Conservation (phyloP, 768 basidiomycete species). For the Xerocomellus dryophilus region DNA sequence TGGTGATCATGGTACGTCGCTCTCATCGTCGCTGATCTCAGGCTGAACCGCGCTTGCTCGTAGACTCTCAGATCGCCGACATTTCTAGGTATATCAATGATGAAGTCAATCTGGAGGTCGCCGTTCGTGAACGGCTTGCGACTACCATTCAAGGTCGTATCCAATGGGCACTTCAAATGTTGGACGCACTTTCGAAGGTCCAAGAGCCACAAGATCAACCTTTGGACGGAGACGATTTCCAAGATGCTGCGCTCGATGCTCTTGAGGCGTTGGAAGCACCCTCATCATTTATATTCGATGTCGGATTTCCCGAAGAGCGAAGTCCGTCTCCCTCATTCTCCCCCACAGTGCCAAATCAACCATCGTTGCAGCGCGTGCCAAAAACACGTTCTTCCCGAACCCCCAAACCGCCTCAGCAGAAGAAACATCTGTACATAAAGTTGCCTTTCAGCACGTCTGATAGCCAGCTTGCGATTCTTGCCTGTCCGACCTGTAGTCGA, state of each 20-base stretch:
- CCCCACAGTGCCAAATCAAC: conserved; percentile 13
- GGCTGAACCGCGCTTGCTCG: not conserved
- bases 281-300: conserved; percentile 37
- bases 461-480: conserved; percentile 34
- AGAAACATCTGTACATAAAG: conserved; percentile 43
- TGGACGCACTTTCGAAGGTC: conserved; percentile 32
- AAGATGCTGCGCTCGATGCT: conserved; percentile 42
- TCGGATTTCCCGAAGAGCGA: conserved; percentile 19
- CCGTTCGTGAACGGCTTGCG: conserved; percentile 39
- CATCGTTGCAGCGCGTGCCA: conserved; percentile 16
- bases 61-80: conserved; percentile 15
- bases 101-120: conserved; percentile 44
- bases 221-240: conserved; percentile 33
- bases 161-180: conserved; percentile 44
- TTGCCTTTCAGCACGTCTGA: conserved; percentile 28
- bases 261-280: conserved; percentile 41
- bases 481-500: conserved; percentile 43
- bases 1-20: conserved; percentile 19
- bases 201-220: conserved; percentile 13
- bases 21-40: not conserved
- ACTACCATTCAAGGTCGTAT: conserved; percentile 44
- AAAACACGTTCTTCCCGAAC: conserved; percentile 30
- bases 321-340: conserved; percentile 24
- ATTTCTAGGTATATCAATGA: conserved; percentile 27
- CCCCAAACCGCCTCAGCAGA: conserved; percentile 27